Conservation (phyloP, 1,284 basidiomycete species). For the Cryptococcus amylolentus region DNA sequence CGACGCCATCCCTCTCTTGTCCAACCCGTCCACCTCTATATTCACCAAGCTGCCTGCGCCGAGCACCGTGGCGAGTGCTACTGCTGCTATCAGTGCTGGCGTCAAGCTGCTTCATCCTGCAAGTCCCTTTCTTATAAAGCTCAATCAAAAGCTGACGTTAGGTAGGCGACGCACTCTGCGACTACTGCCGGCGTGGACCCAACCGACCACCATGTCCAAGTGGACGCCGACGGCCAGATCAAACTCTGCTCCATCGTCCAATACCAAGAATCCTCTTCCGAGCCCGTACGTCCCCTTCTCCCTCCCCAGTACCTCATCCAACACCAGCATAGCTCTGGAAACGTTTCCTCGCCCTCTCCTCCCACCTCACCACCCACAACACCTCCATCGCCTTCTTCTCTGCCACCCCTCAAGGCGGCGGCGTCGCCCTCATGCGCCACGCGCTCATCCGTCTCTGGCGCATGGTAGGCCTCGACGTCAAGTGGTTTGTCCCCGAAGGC, state of each 20-base stretch:
- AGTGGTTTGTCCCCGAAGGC: slow-evolving; percentile 77
- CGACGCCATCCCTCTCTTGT: neutral
- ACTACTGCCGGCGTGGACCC: slow-evolving; percentile 29
- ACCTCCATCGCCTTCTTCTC: slow-evolving; percentile 84
- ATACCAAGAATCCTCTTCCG: slow-evolving; percentile 40
- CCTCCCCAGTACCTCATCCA: neutral
- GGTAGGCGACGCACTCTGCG: slow-evolving; percentile 38
- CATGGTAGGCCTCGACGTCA: slow-evolving; percentile 68
- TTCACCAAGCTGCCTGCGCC: slow-evolving; percentile 39
- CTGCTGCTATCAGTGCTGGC: slow-evolving; percentile 34
- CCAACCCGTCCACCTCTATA: slow-evolving; percentile 35
- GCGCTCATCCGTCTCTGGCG: slow-evolving; percentile 76
- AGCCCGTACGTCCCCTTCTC: slow-evolving; percentile 21
- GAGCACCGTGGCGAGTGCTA: slow-evolving; percentile 35
- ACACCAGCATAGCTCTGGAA: slow-evolving; percentile 22
- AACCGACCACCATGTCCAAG: slow-evolving; percentile 34
- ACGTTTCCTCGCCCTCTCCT: slow-evolving; percentile 64
- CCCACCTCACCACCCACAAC: slow-evolving; percentile 74
- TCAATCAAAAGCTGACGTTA: neutral
- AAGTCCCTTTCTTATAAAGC: slow-evolving; percentile 2
- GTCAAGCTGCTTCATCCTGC: slow-evolving; percentile 42
- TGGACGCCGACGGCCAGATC: slow-evolving; percentile 40
- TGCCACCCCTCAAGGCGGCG: slow-evolving; percentile 83
- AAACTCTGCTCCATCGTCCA: slow-evolving; percentile 33
- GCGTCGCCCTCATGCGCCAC: slow-evolving; percentile 86